Base-by-base conservation (phyloP, 1,284 basidiomycete genomes). In the Leccinum solheimii region DNA sequence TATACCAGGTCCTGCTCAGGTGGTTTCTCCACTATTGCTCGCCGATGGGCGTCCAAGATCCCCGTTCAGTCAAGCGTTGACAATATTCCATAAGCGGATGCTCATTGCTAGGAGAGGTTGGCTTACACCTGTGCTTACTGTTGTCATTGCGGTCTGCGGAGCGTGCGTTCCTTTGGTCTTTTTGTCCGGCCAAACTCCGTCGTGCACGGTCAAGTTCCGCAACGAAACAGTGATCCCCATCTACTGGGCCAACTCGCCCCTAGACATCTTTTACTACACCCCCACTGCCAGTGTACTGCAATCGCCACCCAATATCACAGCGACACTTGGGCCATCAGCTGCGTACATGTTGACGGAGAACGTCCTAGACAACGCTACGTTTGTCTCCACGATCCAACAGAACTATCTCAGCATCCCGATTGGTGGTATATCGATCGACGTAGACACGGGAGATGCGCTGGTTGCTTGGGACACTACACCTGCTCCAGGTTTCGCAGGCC, bases 61-160 rank as follows among this genome's bases (percentile, higher is more conserved):
- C 0, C 81, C 84, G 2, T 75, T 86, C 55, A 73, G 75, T 3
- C 88, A 91, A 66, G 85, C 87, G 0, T 71, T 84, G 55, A 91
- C 88, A 0, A 89, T 93, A 64, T 86, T 90, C 74, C 77, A 86
- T 64, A 94, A 94, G 72, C 85, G 91, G 0, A 66, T 77, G n/a
- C 76, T 92, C 27, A 81, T 93, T 56, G 76, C 83, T 1, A 82
- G 85, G 4, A 80, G 87, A 43, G 86, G 85, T 65, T 93, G 88
- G 87, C 73, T 93, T 10, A 80, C 86, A 0, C 86, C 87, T 1
- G 60, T 85, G 3, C 78, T 92, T 7, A 79, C 85, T 0, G 76
- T 91, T 11, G 64, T 86, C 11, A 77, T 91, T 34, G 88, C 86
- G 2, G 78, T 91, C 36, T 81, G 82, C 13, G 91, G 86, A 5